These are phyloP conservation scores for Coniella vitis DNA, from an alignment of 2,329 filamentous ascomycete genomes.

Conservation along the genomic window DNA sequence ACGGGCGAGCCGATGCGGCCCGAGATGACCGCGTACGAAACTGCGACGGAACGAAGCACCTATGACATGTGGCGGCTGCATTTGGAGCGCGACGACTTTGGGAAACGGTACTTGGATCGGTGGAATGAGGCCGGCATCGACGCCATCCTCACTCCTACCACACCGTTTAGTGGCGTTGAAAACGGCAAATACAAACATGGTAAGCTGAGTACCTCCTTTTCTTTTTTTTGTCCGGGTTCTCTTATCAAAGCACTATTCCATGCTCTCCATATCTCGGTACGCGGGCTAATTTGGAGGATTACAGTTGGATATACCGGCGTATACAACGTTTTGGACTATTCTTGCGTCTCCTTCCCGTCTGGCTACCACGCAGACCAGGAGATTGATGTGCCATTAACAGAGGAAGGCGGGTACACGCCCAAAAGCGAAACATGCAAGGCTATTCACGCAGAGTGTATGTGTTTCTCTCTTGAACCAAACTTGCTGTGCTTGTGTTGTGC, in stretches of 20 bases:
- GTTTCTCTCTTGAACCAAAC: not conserved
- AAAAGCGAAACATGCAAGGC: constrained; percentile 30
- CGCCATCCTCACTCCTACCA: constrained; percentile 53
- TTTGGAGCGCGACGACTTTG: constrained; percentile 36
- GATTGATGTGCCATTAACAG: constrained; percentile 27
- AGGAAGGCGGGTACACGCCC: constrained; percentile 24
- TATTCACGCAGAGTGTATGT: constrained; percentile 38
- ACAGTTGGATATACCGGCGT: constrained; percentile 42
- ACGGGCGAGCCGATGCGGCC: constrained; percentile 37
- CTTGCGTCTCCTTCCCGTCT: constrained; percentile 40
- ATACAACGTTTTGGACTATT: constrained; percentile 43
- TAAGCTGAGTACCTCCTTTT: constrained; percentile 19
- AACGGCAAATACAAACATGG: constrained; percentile 37
- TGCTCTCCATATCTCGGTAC: too few species aligned
- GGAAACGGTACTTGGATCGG: constrained; percentile 38
- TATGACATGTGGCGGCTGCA: constrained; percentile 43
- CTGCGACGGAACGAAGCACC: constrained; percentile 32
- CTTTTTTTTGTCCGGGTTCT: too few species aligned
- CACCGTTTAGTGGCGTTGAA: constrained; percentile 36
- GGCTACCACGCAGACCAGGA: constrained; percentile 33
- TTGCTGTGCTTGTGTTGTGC: too few species aligned
- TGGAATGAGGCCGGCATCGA: constrained; percentile 43
- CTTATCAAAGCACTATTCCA: too few species aligned
- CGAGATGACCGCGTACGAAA: constrained; percentile 29
- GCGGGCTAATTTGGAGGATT: not conserved